Base-by-base conservation (phyloP, 2,329 filamentous ascomycete genomes). In the Penicillium polonicum region DNA sequence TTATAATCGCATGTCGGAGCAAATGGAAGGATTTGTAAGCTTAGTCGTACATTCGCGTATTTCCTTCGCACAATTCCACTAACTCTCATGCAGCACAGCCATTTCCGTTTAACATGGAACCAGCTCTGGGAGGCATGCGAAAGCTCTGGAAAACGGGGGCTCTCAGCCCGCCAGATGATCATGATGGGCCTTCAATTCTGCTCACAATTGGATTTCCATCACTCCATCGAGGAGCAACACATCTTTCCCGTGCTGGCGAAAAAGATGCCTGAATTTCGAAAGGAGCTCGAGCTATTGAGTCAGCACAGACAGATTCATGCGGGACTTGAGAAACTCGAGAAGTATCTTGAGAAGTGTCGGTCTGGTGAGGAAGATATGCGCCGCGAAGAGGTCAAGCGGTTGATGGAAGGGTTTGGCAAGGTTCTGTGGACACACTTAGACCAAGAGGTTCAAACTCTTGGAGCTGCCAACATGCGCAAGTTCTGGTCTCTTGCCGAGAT, bases 341-440 rank as follows among this genome's bases (percentile, higher is more conserved):
- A 76, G 19, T 94, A 93, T 72, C 72, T 95, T 15, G 71, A 79
- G 33, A 77, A 74, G 44, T 91, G 88, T 69, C 80, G 78, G 60
- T 76, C 72, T 13, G 85, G 90, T 1, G 87, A 92, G 78, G 78
- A 72, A 59, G 83, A 87, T 63, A 62, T 87, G 66, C 72, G 80
- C 49, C 65, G 84, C 67, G 70, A 72, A 4, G 84, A 85, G 68
- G 72, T 96, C 72, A 88, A 86, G 77, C 78, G 74, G 36, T 82
- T 90, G 68, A 87, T 96, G 86, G 89, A 95, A 73, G 74, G 74
- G 5, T 96, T 92, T 84, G 89, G 89, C 12, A 79, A 80, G 10
- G 89, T 96, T 61, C 73, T 96, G 48, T 93, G 91, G 89, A 79
- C 78, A 68, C 92, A 96, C 80, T 77, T 96, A 59, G 90, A 94